phyloP scores from a whole-genome alignment of 768 basidiomycete genomes.

The Tulasnella sp. region DNA sequence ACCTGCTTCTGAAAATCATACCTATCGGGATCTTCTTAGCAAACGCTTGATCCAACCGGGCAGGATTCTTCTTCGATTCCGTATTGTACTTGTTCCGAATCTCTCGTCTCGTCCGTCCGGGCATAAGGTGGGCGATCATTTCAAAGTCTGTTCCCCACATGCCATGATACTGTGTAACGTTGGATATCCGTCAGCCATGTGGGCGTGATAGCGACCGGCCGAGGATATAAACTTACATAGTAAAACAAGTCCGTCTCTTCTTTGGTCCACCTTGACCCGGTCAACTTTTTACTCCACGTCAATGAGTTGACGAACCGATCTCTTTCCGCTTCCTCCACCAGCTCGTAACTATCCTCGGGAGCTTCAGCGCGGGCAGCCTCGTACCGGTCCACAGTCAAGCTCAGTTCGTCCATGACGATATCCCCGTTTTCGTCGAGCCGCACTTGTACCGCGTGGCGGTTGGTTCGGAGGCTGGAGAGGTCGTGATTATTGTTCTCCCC shows the following conservation, averaged over 20 bases:
- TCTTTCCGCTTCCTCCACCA: constrained; percentile 54
- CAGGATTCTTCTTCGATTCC: constrained; percentile 77
- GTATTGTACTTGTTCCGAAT: constrained; percentile 92
- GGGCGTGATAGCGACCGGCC: background rate
- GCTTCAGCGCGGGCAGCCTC: constrained; percentile 16
- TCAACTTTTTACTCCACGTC: constrained; percentile 72
- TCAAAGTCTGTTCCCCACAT: constrained; percentile 94
- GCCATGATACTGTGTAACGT: constrained; percentile 61
- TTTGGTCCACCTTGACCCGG: constrained; percentile 83
- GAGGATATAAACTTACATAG: constrained; percentile 52
- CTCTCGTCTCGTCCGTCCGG: constrained; percentile 79
- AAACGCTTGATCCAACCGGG: constrained; percentile 71
- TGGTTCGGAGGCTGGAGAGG: constrained; percentile 56
- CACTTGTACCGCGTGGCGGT: constrained; percentile 78
- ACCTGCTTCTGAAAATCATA: constrained; percentile 39
- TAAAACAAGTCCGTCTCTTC: constrained; percentile 88
- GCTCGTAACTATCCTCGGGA: constrained; percentile 47
- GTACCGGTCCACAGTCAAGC: constrained; percentile 67
- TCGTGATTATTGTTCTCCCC: constrained; percentile 58
- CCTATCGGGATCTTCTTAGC: constrained; percentile 72
- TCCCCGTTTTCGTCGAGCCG: constrained; percentile 84
- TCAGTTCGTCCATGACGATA: constrained; percentile 81
- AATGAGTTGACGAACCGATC: constrained; percentile 82
- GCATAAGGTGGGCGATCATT: constrained; percentile 79
- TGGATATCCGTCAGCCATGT: background rate